Evolutionary conservation across 192 early-diverging fungal genomes (phyloP).

Genomic region (Chytriomyces sp.): DNA sequence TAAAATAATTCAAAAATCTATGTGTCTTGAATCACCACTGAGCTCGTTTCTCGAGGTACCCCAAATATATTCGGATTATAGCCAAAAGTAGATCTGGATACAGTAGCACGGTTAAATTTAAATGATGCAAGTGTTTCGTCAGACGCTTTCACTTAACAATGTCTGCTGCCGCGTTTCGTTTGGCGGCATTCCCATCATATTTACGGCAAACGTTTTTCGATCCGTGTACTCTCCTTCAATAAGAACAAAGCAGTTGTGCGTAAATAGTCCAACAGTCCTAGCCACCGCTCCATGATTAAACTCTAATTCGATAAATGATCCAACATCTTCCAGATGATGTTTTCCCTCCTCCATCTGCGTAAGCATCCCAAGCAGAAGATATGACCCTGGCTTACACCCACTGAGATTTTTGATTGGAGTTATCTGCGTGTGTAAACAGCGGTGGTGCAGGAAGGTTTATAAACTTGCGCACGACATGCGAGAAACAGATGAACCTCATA

Average conservation of each 20-base stretch:
- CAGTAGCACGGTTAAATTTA: not conserved
- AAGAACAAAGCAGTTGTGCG: slow-evolving; percentile 85
- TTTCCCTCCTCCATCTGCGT: slow-evolving; percentile 80
- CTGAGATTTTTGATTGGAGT: slow-evolving; percentile 82
- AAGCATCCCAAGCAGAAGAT: slow-evolving; percentile 88
- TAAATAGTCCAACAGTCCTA: slow-evolving; percentile 74
- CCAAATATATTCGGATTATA: slow-evolving; percentile 63
- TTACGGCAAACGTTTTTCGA: slow-evolving; percentile 70
- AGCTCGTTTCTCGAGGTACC: slow-evolving; percentile 54
- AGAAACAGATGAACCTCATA: slow-evolving; percentile 8
- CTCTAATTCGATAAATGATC: slow-evolving; percentile 77
- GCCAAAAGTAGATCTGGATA: slow-evolving; percentile 40
- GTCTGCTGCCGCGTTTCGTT: slow-evolving; percentile 63
- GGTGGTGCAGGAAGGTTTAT: not conserved
- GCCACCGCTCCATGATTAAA: slow-evolving; percentile 61
- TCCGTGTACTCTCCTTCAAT: slow-evolving; percentile 78
- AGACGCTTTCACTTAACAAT: slow-evolving; percentile 26
- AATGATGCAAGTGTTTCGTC: not conserved
- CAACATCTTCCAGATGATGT: slow-evolving; percentile 83
- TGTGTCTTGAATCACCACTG: slow-evolving; percentile 44
- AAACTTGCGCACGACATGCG: not conserved
- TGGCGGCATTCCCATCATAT: slow-evolving; percentile 78
- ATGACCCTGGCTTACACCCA: slow-evolving; percentile 68
- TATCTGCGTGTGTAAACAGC: slow-evolving; percentile 47
- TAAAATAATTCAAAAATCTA: no score